phyloP scores from a whole-genome alignment of 2,329 filamentous ascomycete species.

The Aspergillus calidoustus region DNA sequence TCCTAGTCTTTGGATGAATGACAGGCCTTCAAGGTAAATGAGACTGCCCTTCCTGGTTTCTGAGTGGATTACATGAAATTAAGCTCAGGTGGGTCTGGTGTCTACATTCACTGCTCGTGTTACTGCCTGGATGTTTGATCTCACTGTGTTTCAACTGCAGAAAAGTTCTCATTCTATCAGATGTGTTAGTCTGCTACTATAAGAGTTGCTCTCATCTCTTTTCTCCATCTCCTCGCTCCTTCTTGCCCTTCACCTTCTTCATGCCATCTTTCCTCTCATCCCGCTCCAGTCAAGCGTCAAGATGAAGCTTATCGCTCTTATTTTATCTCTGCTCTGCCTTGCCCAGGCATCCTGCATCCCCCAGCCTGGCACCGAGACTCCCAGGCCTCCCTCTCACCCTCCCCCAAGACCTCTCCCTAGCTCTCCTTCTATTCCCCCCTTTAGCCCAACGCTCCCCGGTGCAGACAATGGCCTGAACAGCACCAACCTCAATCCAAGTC shows the following conservation, averaged over 20 bases:
- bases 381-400: not conserved
- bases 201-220: not conserved
- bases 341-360: slow-evolving; percentile 2
- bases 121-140: slow-evolving; percentile 12
- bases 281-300: not conserved
- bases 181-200: not conserved
- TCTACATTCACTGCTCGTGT: slow-evolving; percentile 1
- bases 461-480: not conserved
- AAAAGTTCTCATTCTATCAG: not conserved
- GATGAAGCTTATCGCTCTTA: slow-evolving; percentile 6
- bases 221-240: not conserved
- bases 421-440: not conserved
- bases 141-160: slow-evolving; percentile 7
- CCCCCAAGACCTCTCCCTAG: not conserved
- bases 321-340: slow-evolving; percentile 2
- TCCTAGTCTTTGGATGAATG: no score
- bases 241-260: not conserved
- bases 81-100: not conserved
- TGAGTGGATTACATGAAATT: not conserved
- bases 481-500: not conserved
- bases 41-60: not conserved
- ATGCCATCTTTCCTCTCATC: not conserved
- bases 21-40: no score
- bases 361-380: not conserved
- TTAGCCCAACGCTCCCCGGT: not conserved